A percentile compares a stretch with the other conserved stretches of the same genome.
phyloP scores from a whole-genome alignment of 257 asterid genomes.

The Solanum bukasovii region DNA sequence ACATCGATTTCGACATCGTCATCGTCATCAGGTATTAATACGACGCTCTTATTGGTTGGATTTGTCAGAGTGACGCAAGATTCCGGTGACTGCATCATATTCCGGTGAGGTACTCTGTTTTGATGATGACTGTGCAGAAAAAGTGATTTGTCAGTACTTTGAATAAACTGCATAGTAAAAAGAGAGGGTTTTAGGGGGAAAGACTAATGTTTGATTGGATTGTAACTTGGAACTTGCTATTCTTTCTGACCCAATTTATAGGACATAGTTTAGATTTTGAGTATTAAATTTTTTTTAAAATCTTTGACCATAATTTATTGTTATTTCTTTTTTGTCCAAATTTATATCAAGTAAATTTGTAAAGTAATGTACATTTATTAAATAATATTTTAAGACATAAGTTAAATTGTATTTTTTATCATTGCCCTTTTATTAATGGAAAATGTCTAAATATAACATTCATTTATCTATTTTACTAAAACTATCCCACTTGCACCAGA shows the following conservation, averaged over 20 bases:
- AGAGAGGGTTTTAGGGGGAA: neutral
- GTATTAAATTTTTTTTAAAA: neutral
- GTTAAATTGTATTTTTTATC: too few relatives aligned
- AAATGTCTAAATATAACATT: neutral
- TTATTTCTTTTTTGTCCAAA: neutral
- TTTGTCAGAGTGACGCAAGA: neutral
- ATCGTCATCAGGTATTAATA: neutral
- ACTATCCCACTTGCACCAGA: too few relatives aligned
- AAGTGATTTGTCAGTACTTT: neutral
- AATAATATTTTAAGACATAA: neutral
- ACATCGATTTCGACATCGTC: neutral
- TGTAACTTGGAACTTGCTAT: neutral
- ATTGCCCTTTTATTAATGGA: neutral
- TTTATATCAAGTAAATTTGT: too few relatives aligned
- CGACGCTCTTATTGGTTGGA: neutral
- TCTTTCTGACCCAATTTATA: neutral
- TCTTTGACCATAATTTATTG: neutral
- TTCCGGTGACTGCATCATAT: neutral
- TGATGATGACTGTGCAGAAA: neutral
- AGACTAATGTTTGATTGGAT: neutral
- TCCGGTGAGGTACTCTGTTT: neutral
- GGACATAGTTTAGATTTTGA: too few relatives aligned
- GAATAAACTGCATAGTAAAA: neutral
- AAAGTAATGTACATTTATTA: neutral
- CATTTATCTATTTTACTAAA: too few relatives aligned